Evolutionary conservation across 352 stramenopile species (phyloP), one percentile per base, ranked within the genome.

Genomic region (Phytophthora quininea): DNA sequence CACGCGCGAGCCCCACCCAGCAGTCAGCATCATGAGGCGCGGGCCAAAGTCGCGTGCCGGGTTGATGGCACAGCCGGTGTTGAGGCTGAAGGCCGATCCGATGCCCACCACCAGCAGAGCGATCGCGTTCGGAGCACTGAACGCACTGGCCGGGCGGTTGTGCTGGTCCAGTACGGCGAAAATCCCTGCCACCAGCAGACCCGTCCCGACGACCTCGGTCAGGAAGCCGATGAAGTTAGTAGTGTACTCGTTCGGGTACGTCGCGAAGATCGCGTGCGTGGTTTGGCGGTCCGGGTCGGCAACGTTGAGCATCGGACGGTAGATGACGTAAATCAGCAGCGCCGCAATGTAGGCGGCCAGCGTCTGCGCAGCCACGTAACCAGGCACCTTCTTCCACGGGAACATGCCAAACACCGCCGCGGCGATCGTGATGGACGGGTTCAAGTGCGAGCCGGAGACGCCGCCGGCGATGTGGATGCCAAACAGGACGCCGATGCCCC

Each of bases 31-130:
- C 58, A 82, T 68, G 52, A 87, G 68, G 14, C 78, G 78, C 49
- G 78, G 78, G 56, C 74, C 78, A n/a, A 89, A 80, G 68, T 89
- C 80, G 33, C 77, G 74, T 1, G 80, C 80, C 4, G 80, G 80
- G 67, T 89, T 89, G 51, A 89, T 72, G 27, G 78, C 75, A 38
- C 80, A 84, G 48, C 78, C 76, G 3, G 80, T 82, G 62, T 85
- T 86, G 31, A 79, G 64, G 43, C 78, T 80, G 70, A 89, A 89
- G 6, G 75, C 72, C 78, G 86, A 86, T 35, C 80, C 80, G 46
- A 89, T 72, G 24, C 67, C 78, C n/a, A 79, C 75, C 32, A 89
- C 80, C 35, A 89, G 67, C 11, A 86, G 61, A 27, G 74, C 79
- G 30, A 82, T 64, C 33, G 77, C 62, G 4, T 58, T 69, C 0